These are phyloP conservation scores for Colletotrichum tofieldiae DNA, from an alignment of 2,329 filamentous ascomycete species.

Conservation along the genomic window DNA sequence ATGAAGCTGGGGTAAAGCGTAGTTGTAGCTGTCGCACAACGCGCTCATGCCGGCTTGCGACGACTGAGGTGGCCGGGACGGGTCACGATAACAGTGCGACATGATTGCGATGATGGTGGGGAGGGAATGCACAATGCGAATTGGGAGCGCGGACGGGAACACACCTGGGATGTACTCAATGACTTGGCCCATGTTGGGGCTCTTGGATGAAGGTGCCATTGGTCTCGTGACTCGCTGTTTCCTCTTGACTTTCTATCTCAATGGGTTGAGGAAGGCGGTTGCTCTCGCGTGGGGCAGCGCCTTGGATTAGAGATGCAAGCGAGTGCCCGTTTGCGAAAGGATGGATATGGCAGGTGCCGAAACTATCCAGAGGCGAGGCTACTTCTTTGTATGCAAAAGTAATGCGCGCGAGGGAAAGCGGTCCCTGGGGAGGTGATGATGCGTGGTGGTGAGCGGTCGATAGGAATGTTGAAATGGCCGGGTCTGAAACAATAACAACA, in stretches of 20 bases:
- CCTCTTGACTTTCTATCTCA: slow-evolving; percentile 13
- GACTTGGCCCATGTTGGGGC: slow-evolving; percentile 83
- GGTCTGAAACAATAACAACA: slow-evolving; percentile 43
- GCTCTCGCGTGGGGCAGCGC: slow-evolving; percentile 19
- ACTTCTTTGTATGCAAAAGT: slow-evolving; percentile 42
- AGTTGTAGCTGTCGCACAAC: background rate
- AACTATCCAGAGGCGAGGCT: slow-evolving; percentile 33
- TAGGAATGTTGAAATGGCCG: slow-evolving; percentile 41
- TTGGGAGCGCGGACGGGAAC: slow-evolving; percentile 50
- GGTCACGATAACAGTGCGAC: slow-evolving; percentile 53
- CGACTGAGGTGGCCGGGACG: slow-evolving; percentile 15
- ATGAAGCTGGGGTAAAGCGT: slow-evolving; percentile 22
- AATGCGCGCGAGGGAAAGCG: slow-evolving; percentile 35
- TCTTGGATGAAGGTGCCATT: slow-evolving; percentile 68
- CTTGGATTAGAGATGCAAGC: slow-evolving; percentile 18
- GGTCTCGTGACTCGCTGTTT: slow-evolving; percentile 40
- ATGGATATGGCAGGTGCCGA: slow-evolving; percentile 33
- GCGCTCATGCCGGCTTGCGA: slow-evolving; percentile 25
- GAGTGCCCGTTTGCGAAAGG: slow-evolving; percentile 29
- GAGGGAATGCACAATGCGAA: slow-evolving; percentile 6
- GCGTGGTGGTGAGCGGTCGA: slow-evolving; percentile 11
- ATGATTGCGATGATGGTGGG: slow-evolving; percentile 43
- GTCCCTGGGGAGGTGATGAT: slow-evolving; percentile 18
- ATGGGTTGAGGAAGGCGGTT: slow-evolving; percentile 13
- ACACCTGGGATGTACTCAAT: slow-evolving; percentile 97